Percentiles rank a stretch among this genome's conserved stretches.
These are phyloP conservation scores for Neovahlkampfia damariscottae DNA, from an alignment of 78 protist species.

Conservation along the genomic window DNA sequence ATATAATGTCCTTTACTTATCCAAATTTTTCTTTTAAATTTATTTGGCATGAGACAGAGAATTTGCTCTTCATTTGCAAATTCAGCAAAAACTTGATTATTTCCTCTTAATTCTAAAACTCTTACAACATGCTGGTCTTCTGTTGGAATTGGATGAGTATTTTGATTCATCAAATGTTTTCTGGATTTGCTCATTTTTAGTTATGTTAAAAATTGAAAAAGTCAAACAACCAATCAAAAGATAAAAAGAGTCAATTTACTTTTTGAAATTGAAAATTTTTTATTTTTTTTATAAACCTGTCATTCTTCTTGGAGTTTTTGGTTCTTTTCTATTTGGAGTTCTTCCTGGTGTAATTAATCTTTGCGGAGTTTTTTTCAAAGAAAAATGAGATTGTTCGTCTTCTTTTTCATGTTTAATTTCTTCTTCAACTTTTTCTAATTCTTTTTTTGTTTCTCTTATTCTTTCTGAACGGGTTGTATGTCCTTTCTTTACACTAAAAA, in stretches of 20 bases:
- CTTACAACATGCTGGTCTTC: no score
- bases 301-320: conserved; percentile 1
- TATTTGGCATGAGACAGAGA: no score
- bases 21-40: no score
- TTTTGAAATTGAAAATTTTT: background rate
- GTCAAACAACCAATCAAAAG: no score
- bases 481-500: background rate
- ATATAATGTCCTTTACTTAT: no score
- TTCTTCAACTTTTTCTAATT: background rate
- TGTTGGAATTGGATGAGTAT: no score
- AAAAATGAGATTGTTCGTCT: background rate
- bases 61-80: no score
- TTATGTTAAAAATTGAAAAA: no score
- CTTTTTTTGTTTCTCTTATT: background rate
- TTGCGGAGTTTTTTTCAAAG: background rate
- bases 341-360: background rate
- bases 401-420: background rate
- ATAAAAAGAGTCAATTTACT: background rate
- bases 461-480: background rate
- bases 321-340: background rate
- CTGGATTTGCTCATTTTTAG: no score
- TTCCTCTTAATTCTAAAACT: no score
- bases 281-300: background rate
- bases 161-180: no score
- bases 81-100: no score